These are phyloP conservation scores for Euphorbia peplus DNA, from an alignment of 345 rosid species.

Conservation along the genomic window DNA sequence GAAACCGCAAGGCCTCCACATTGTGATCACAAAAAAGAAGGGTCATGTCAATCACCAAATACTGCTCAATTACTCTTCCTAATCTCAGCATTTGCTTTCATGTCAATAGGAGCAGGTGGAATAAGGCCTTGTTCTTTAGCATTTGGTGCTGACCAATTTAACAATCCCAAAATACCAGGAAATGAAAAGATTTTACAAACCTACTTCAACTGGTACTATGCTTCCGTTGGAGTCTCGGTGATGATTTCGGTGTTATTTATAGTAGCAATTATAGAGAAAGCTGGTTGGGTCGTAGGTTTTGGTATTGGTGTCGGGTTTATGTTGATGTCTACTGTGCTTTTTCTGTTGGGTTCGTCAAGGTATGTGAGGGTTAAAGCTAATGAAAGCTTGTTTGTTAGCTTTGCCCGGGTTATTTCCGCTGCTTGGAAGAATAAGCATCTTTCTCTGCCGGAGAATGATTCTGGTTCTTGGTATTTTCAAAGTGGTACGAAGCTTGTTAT, in stretches of 20 bases:
- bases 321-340: constrained; percentile 32
- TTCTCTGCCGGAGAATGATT: constrained; percentile 24
- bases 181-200: constrained; percentile 37
- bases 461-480: constrained; percentile 23
- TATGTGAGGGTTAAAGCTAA: constrained; percentile 39
- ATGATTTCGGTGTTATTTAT: constrained; percentile 35
- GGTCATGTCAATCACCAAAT: constrained; percentile 26
- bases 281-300: constrained; percentile 54
- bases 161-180: constrained; percentile 37
- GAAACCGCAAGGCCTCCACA: constrained; percentile 34
- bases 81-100: constrained; percentile 31
- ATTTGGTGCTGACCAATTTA: constrained; percentile 57
- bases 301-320: constrained; percentile 49
- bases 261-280: constrained; percentile 38
- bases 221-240: constrained; percentile 40
- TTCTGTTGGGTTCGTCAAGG: constrained; percentile 38
- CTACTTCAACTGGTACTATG: constrained; percentile 61
- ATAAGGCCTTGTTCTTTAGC: constrained; percentile 51
- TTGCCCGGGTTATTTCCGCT: constrained; percentile 34
- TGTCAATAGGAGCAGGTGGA: constrained; percentile 53
- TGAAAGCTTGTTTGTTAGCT: constrained; percentile 41
- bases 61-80: constrained; percentile 31
- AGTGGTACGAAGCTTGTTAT: constrained; percentile 30
- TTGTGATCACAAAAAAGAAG: constrained; percentile 17
- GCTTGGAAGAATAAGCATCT: constrained; percentile 39